Evolutionary conservation across 2,329 filamentous ascomycete genomes (phyloP).

Genomic region (Pseudogymnoascus sp.): DNA sequence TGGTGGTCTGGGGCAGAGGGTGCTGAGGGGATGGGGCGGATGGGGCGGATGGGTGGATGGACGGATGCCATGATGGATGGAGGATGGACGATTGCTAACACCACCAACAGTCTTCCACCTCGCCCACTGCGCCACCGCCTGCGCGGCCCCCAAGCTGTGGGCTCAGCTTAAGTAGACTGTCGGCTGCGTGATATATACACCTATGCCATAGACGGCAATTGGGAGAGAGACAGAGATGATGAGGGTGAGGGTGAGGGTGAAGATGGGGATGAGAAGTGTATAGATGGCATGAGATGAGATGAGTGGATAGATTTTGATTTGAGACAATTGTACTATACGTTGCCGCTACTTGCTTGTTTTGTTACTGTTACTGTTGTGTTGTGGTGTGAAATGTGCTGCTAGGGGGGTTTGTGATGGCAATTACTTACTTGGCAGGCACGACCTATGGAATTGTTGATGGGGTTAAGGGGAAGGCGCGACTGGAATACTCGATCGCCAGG

Average conservation of each 20-base stretch:
- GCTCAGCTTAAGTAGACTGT: conserved; percentile 72
- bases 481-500: no score
- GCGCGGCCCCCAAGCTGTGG: conserved; percentile 95
- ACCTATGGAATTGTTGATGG: neutral
- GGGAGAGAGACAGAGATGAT: conserved; percentile 23
- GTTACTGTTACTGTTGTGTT: neutral
- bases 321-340: conserved; percentile 1
- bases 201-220: conserved; percentile 17
- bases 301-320: neutral
- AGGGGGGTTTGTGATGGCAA: neutral
- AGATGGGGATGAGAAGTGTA: conserved; percentile 17
- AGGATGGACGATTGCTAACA: conserved; percentile 11
- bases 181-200: neutral
- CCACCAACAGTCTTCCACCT: conserved; percentile 85
- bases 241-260: conserved; percentile 21
- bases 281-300: conserved; percentile 1
- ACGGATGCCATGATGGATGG: neutral
- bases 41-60: neutral
- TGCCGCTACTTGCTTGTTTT: neutral
- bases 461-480: no score
- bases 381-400: neutral
- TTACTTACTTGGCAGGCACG: neutral
- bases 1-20: neutral
- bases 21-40: neutral
- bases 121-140: conserved; percentile 85